Evolutionary conservation across 2,329 filamentous ascomycete species (phyloP), one percentile per base, ranked within the genome.

Genomic region (Boeremia lycopersici): DNA sequence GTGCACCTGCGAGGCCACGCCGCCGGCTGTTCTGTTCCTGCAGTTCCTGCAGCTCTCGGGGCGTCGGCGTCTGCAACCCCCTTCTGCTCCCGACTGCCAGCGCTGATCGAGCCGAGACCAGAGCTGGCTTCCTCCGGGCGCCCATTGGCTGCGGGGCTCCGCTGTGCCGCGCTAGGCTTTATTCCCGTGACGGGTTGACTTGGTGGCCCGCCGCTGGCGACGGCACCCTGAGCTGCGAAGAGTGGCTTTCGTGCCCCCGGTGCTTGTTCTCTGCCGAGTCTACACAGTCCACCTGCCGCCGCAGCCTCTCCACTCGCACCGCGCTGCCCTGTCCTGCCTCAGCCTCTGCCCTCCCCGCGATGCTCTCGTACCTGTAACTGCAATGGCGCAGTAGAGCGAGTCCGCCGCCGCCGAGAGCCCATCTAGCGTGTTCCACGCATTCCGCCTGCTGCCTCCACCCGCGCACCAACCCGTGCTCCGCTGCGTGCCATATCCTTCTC

Each of bases 111-210:
- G 56, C 52, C 51, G 38, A 58, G 59, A 52, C 53, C 52, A 11
- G 36, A 29, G 44, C n/a, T 33, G 26, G 31, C 17, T 33, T 26
- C n/a, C 15, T 12, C 12, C 23, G 15, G 10, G 19, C 11, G 33
- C 28, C 57, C 38, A 70, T 69, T 69, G 61, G 66, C 52, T 55
- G 59, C 61, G 63, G 61, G 33, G 49, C 56, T 56, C 57, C 46
- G 57, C 61, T 31, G 35, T 30, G 23, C 15, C 30, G 36, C 39
- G 26, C 46, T 40, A 52, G 26, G 12, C n/a, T 26, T 56, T 56
- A 62, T 57, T 52, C 36, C 60, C 60, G 60, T 46, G 52, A 46
- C 43, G 23, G 40, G 31, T 9, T 42, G 38, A 43, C 25, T 23
- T 38, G 47, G 47, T 31, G 47, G 40, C 41, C 41, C 48, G 19